Base-by-base conservation (phyloP, 2,329 filamentous ascomycete species). In the Calonectria pseudoreteaudii region DNA sequence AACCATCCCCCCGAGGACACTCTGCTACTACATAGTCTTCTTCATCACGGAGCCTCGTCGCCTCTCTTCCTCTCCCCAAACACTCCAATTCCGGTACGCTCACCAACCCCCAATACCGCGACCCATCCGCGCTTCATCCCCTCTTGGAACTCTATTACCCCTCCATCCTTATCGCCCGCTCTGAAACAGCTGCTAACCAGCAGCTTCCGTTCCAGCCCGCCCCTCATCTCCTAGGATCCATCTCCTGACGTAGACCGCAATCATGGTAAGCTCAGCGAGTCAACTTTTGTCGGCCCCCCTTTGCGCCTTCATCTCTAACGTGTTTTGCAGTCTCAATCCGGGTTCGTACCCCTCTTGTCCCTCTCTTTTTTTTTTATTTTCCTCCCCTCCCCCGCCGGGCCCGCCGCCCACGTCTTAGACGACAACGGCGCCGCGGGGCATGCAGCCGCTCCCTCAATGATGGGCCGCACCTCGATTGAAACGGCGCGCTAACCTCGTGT, bases 311-410 rank as follows among this genome's bases (percentile, higher is more conserved):
- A 41, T 76, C 70, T 77, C 80, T 79, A 74, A 75, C 76, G 26
- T 62, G 56, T 68, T 71, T 66, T 74, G 23, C 73, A 93, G 91
- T 93, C 91, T 92, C 90, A 92, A 90, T 93, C 91, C 85, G 91
- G 91, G 91, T 93, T 88, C 80, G 78, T 79, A 73, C 75, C 78
- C 78, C 75, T 75, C 73, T 75, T 71, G 74, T 75, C 80, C 52
- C 34, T 11, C 10, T 34, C 31, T 10, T 11, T 41, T 36, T 53
- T 36, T 44, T 47, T 52, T 52, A 41, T 41, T 26, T 11, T 23
- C 44, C 34, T 28, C 72, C 71, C 73, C 58, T 60, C 73, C 41
- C 67, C 71, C 53, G 67, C 73, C 66, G 68, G 64, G 52, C 69
- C 72, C 74, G 71, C 69, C 62, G 69, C 28, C 58, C 41, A 16